phyloP scores from a whole-genome alignment of 441 rosid genomes.

The Croton laevigatus region DNA sequence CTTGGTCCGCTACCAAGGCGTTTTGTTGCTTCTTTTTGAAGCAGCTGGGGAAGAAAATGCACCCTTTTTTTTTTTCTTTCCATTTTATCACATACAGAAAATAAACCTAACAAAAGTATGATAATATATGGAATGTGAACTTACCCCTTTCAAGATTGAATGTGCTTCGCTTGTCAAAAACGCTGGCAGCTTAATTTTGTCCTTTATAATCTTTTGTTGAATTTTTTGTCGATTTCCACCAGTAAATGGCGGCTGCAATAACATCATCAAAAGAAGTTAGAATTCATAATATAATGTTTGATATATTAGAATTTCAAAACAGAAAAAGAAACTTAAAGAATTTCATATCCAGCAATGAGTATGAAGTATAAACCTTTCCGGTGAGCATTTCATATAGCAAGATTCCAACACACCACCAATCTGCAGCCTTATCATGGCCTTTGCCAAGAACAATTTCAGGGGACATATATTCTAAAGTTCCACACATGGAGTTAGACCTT shows the following conservation, averaged over 20 bases:
- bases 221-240: conserved; percentile 33
- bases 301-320: not conserved
- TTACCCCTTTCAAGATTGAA: conserved; percentile 68
- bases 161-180: conserved; percentile 64
- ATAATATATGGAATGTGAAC: not conserved
- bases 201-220: conserved; percentile 64
- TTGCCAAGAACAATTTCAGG: conserved; percentile 87
- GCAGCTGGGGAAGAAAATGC: conserved; percentile 41
- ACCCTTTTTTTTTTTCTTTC: no score
- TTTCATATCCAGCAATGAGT: conserved; percentile 28
- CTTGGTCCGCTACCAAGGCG: conserved; percentile 66
- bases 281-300: no score
- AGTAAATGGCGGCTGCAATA: conserved; percentile 33
- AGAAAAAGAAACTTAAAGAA: not conserved
- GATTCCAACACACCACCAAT: conserved; percentile 98
- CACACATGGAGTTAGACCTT: conserved; percentile 89
- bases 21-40: conserved; percentile 69
- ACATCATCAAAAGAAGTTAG: not conserved
- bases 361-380: conserved; percentile 37
- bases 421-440: conserved; percentile 94
- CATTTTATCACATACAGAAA: not conserved
- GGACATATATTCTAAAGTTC: conserved; percentile 91
- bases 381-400: conserved; percentile 91
- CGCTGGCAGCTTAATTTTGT: conserved; percentile 65
- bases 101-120: not conserved